A percentile compares a stretch with the other conserved stretches of the same genome.
phyloP scores from a whole-genome alignment of 352 stramenopile genomes.

The Saprolegnia parasitica region DNA sequence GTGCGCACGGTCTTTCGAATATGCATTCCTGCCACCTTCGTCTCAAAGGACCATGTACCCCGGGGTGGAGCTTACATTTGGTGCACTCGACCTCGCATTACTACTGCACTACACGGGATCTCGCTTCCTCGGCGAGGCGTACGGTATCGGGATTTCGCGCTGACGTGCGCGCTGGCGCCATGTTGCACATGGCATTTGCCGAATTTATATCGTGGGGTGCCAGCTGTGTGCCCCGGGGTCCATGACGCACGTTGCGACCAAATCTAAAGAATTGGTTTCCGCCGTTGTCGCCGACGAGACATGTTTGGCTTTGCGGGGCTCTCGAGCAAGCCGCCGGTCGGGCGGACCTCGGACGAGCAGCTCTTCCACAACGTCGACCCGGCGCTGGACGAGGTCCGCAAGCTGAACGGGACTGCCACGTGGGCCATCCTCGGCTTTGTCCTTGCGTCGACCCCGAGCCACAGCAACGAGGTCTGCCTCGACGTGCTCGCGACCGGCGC shows the following conservation, averaged over 20 bases:
- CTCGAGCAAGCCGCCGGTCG: neutral
- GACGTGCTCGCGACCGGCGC: slow-evolving; percentile 62
- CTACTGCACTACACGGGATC: no score
- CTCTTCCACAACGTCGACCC: slow-evolving; percentile 26
- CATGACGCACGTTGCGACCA: neutral
- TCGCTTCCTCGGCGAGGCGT: no score
- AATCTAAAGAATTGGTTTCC: no score
- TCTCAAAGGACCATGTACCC: no score
- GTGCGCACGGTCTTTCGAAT: no score
- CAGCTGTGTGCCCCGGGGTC: neutral
- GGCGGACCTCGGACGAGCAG: slow-evolving; percentile 27
- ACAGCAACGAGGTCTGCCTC: slow-evolving; percentile 33
- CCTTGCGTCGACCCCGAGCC: neutral
- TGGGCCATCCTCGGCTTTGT: slow-evolving; percentile 27
- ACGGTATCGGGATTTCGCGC: neutral
- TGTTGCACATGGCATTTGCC: neutral
- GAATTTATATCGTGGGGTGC: neutral
- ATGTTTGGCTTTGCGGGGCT: slow-evolving; percentile 27
- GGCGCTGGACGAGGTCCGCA: slow-evolving; percentile 23
- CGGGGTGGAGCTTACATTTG: no score
- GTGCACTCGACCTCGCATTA: no score
- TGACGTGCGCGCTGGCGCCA: neutral
- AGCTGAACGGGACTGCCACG: slow-evolving; percentile 13
- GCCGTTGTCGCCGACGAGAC: neutral
- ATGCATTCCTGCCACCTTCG: no score